A percentile compares a stretch with the other conserved stretches of the same genome.
phyloP scores from a whole-genome alignment of 257 asterid species.

The Coffea eugenioides region DNA sequence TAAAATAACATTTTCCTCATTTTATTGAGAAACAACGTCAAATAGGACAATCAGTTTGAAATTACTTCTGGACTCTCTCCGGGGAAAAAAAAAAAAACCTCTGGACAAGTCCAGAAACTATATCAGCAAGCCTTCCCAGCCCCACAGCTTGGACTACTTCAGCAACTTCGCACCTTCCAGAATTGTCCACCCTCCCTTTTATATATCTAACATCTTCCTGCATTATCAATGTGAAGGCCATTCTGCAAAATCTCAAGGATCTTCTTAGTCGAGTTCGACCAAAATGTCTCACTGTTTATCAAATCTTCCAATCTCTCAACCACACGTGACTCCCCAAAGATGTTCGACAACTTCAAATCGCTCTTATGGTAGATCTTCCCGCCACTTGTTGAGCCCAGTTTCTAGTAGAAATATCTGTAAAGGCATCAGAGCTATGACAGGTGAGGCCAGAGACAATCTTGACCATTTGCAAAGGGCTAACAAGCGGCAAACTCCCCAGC shows the following conservation, averaged over 20 bases:
- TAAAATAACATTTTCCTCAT: too few relatives aligned
- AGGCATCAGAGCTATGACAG: slow-evolving; percentile 31
- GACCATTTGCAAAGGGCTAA: slow-evolving; percentile 49
- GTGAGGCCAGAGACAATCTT: slow-evolving; percentile 39
- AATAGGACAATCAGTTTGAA: too few relatives aligned
- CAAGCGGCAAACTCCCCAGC: slow-evolving; percentile 39
- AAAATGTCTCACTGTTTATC: slow-evolving; percentile 45
- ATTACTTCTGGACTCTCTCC: too few relatives aligned
- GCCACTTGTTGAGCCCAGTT: slow-evolving; percentile 3
- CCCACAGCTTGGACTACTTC: neutral
- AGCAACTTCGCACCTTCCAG: slow-evolving; percentile 34
- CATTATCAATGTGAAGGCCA: neutral
- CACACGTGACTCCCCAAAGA: slow-evolving; percentile 15
- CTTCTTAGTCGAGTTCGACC: neutral
- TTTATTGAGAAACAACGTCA: too few relatives aligned
- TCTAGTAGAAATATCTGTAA: slow-evolving; percentile 2
- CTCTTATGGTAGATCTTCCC: slow-evolving; percentile 17
- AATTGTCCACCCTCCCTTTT: slow-evolving; percentile 30
- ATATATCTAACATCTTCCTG: slow-evolving; percentile 6
- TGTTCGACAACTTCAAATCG: slow-evolving; percentile 11
- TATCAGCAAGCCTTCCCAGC: too few relatives aligned
- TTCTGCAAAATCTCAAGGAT: neutral
- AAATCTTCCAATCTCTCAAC: slow-evolving; percentile 28
- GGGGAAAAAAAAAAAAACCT: slow-evolving; percentile 1
- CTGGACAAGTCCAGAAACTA: slow-evolving; percentile 49